Evolutionary conservation across 1,284 basidiomycete species (phyloP).

Genomic region (Puccinia hordei): DNA sequence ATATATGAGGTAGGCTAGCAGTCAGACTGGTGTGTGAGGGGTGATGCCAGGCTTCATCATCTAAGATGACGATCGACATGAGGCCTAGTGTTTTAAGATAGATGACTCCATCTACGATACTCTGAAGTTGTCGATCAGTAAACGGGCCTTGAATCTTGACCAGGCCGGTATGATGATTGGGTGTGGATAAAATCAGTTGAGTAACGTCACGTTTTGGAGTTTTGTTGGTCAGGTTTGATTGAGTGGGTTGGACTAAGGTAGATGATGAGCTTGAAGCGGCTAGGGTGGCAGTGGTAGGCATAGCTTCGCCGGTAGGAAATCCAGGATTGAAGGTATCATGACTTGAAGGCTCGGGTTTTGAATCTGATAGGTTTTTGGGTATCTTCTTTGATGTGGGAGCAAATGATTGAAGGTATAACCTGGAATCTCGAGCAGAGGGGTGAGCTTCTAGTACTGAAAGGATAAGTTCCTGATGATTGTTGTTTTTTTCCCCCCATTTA

Average conservation of each 20-base stretch:
- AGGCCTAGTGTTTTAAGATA: conserved; percentile 94
- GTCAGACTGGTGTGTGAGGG: conserved; percentile 9
- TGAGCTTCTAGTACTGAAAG: conserved; percentile 89
- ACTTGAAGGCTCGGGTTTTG: conserved; percentile 11
- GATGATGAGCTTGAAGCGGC: conserved; percentile 52
- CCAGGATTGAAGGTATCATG: conserved; percentile 49
- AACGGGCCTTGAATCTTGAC: conserved; percentile 98
- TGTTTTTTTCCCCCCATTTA: conserved; percentile 49
- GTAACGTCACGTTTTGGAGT: conserved; percentile 64
- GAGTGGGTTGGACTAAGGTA: conserved; percentile 59
- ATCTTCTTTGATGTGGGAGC: conserved; percentile 60
- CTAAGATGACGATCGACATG: conserved; percentile 90
- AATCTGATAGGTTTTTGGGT: conserved; percentile 52
- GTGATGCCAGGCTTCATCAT: conserved; percentile 73
- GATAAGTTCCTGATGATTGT: conserved; percentile 81
- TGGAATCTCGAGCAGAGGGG: conserved; percentile 86
- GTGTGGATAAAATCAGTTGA: conserved; percentile 79
- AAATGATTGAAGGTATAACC: conserved; percentile 84
- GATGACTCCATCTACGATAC: conserved; percentile 87
- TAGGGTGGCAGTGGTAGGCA: conserved; percentile 56
- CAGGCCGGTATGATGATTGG: conserved; percentile 79
- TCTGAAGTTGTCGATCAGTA: conserved; percentile 88
- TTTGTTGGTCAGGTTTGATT: conserved; percentile 57
- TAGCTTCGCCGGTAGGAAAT: conserved; percentile 55
- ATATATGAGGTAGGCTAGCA: conserved; percentile 15